phyloP scores from a whole-genome alignment of 2,329 filamentous ascomycete genomes.

The Fusarium dlaminii region DNA sequence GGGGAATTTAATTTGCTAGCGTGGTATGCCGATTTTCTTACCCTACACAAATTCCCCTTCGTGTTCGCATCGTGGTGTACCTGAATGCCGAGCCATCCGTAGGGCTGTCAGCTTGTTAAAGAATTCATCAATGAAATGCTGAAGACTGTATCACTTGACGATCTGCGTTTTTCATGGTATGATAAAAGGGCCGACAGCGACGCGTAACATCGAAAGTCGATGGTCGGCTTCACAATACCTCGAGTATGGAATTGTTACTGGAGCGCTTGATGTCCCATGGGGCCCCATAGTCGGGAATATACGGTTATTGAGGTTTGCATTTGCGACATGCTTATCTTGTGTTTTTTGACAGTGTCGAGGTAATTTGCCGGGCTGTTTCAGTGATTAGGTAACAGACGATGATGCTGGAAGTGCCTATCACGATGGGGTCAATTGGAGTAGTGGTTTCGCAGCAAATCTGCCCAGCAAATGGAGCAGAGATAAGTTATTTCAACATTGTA shows the following conservation, averaged over 20 bases:
- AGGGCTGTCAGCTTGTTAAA: not conserved
- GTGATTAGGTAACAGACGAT: not conserved
- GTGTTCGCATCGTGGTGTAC: not conserved
- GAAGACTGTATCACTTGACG: not conserved
- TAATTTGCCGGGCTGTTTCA: not conserved
- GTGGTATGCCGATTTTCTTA: not conserved
- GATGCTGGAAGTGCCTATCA: not conserved
- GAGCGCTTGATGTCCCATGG: not conserved
- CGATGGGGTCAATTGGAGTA: not conserved
- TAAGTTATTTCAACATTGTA: not conserved
- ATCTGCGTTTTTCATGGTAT: not conserved
- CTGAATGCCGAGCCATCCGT: conserved; percentile 12
- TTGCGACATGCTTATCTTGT: not conserved
- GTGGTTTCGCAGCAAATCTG: not conserved
- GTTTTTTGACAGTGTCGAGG: not conserved
- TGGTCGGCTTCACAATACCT: not conserved
- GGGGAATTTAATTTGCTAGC: conserved; percentile 5
- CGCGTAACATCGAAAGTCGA: not conserved
- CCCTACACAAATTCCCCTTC: not conserved
- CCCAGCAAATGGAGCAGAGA: not conserved
- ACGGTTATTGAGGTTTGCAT: not conserved
- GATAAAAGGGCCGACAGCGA: conserved; percentile 5
- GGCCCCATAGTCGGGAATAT: not conserved
- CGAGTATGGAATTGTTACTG: not conserved
- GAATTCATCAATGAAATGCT: not conserved